phyloP scores from a whole-genome alignment of 2,329 filamentous ascomycete species.

The Epichloe bromicola region DNA sequence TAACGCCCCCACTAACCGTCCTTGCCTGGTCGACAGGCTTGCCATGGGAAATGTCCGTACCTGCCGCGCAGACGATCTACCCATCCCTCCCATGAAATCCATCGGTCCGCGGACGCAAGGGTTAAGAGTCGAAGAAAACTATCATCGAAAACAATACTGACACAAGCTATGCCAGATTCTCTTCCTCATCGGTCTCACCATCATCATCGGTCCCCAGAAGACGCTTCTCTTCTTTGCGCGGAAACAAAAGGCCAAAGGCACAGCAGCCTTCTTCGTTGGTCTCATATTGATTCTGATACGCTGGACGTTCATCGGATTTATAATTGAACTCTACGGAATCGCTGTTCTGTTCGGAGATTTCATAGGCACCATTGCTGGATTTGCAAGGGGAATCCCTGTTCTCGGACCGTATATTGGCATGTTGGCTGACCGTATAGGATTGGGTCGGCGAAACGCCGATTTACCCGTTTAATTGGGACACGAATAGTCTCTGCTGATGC shows the following conservation, averaged over 20 bases:
- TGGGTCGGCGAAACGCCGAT: constrained; percentile 61
- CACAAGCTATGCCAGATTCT: constrained; percentile 55
- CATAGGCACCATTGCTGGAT: constrained; percentile 79
- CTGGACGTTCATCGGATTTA: constrained; percentile 86
- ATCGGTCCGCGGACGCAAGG: no score
- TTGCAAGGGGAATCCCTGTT: constrained; percentile 68
- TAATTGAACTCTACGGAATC: constrained; percentile 86
- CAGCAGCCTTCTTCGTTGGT: constrained; percentile 72
- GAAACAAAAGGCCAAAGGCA: constrained; percentile 84
- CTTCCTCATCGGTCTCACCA: constrained; percentile 89
- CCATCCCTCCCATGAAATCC: not conserved
- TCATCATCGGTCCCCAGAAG: constrained; percentile 88
- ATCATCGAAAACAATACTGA: constrained; percentile 4
- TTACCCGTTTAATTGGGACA: constrained; percentile 50
- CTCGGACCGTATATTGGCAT: constrained; percentile 76
- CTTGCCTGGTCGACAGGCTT: constrained; percentile 42
- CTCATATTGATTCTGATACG: constrained; percentile 74
- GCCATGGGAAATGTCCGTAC: constrained; percentile 84
- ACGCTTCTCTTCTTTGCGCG: constrained; percentile 91
- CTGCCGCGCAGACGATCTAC: constrained; percentile 1
- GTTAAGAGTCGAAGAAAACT: constrained; percentile 1
- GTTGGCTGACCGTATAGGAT: constrained; percentile 55
- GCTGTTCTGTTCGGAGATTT: constrained; percentile 93
- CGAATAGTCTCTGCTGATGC: not conserved
- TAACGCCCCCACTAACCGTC: not conserved